phyloP scores from a whole-genome alignment of 108 stramenopile species.

The Cyclotella distinguenda region DNA sequence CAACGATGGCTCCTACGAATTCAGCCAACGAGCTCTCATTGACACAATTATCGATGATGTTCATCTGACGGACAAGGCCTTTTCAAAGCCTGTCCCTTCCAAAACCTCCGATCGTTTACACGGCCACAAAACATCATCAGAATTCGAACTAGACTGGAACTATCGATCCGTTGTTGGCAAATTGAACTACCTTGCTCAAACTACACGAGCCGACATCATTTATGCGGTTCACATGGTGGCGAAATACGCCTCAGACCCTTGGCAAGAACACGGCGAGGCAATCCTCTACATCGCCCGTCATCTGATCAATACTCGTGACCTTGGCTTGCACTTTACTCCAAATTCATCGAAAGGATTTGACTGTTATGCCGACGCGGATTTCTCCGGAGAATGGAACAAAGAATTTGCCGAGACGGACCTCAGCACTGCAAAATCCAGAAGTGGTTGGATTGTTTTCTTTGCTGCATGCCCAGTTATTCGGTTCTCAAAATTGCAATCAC shows the following conservation, averaged over 20 bases:
- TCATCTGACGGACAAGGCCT: too few species aligned
- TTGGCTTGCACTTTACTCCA: conserved; percentile 11
- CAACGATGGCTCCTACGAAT: background rate
- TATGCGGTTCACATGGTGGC: too few species aligned
- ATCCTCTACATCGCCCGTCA: too few species aligned
- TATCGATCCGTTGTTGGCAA: conserved; percentile 33
- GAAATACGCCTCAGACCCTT: too few species aligned
- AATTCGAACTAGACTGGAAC: conserved; percentile 14
- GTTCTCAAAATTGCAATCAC: background rate
- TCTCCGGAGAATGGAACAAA: too few species aligned
- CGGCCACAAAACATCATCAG: background rate
- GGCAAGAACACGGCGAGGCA: too few species aligned
- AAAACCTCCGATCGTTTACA: background rate
- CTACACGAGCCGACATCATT: too few species aligned
- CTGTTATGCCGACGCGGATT: conserved; percentile 18
- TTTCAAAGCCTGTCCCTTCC: too few species aligned
- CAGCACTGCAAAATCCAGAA: conserved; percentile 22
- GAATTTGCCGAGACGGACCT: background rate
- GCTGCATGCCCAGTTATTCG: background rate
- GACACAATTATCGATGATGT: too few species aligned
- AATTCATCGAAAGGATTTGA: background rate
- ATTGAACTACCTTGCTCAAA: conserved; percentile 30
- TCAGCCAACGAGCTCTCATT: background rate
- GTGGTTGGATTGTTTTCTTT: too few species aligned
- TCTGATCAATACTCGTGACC: background rate